Percentiles rank a stretch among this genome's conserved stretches.
These are phyloP conservation scores for Amanita polypyramis DNA, from an alignment of 768 basidiomycete species.

Conservation along the genomic window DNA sequence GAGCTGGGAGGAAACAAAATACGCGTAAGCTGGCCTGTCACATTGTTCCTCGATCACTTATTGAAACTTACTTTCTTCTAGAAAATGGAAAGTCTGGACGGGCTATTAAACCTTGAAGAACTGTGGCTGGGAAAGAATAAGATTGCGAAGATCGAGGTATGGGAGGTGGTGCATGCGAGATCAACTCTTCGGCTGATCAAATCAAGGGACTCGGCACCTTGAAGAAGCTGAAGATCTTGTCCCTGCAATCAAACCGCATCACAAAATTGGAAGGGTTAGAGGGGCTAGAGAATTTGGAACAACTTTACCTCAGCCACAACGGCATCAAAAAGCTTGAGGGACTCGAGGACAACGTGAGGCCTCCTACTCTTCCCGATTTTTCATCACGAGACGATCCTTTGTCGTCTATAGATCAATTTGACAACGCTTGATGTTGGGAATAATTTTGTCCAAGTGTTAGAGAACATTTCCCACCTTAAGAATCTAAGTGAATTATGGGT, in stretches of 20 bases:
- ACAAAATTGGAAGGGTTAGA: slow-evolving; percentile 81
- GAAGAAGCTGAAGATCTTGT: slow-evolving; percentile 71
- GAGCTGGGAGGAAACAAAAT: slow-evolving; percentile 93
- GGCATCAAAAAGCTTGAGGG: slow-evolving; percentile 80
- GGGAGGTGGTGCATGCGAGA: not conserved
- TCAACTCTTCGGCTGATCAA: slow-evolving; percentile 2
- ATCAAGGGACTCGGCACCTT: slow-evolving; percentile 59
- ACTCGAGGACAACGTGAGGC: slow-evolving; percentile 68
- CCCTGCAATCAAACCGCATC: slow-evolving; percentile 90
- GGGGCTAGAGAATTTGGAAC: slow-evolving; percentile 60
- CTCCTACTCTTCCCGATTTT: not conserved
- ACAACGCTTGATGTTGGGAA: slow-evolving; percentile 81
- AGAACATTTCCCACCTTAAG: slow-evolving; percentile 70
- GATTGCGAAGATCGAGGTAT: slow-evolving; percentile 76
- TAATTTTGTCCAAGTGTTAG: slow-evolving; percentile 72
- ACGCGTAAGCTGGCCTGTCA: slow-evolving; percentile 42
- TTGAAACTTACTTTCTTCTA: slow-evolving; percentile 23
- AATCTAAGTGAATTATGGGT: slow-evolving; percentile 95
- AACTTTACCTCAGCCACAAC: slow-evolving; percentile 92
- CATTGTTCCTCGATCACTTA: not conserved
- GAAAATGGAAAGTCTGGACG: slow-evolving; percentile 83
- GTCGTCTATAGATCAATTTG: slow-evolving; percentile 40
- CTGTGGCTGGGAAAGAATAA: slow-evolving; percentile 99
- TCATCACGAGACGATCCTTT: not conserved
- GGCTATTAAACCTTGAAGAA: slow-evolving; percentile 76